Evolutionary conservation across 169 alveolate genomes (phyloP).

Genomic region (Plasmodium falciparum): DNA sequence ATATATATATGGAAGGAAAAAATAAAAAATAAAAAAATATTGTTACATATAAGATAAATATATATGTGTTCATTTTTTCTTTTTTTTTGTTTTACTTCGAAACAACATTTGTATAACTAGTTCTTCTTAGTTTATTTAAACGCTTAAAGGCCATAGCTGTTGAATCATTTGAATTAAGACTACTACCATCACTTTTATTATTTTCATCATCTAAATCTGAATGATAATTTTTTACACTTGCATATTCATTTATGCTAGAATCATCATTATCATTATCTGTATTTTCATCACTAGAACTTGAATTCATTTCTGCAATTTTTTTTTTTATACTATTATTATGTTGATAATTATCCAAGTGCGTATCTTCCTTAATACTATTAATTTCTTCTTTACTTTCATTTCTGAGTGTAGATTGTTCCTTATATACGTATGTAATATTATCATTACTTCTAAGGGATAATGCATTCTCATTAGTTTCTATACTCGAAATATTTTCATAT

Average conservation of each 20-base stretch:
- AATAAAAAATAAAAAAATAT: too few relatives aligned
- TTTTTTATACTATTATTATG: neutral
- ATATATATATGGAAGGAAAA: too few relatives aligned
- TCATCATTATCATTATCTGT: neutral
- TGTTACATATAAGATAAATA: too few relatives aligned
- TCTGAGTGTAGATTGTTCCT: neutral
- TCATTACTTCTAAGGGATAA: neutral
- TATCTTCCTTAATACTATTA: neutral
- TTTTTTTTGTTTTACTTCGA: constrained; percentile 13
- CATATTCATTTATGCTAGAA: constrained; percentile 50
- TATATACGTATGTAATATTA: neutral
- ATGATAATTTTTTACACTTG: constrained; percentile 22
- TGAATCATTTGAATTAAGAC: constrained; percentile 47
- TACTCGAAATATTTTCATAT: neutral
- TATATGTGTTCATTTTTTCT: too few relatives aligned
- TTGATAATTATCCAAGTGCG: neutral
- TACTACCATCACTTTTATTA: constrained; percentile 24
- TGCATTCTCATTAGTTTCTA: neutral
- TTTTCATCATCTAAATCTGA: neutral
- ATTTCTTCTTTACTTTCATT: neutral
- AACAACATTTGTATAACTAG: constrained; percentile 63
- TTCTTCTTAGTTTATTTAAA: constrained; percentile 39
- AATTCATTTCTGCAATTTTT: constrained; percentile 15
- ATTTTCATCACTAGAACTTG: constrained; percentile 63
- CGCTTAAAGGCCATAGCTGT: constrained; percentile 62